Evolutionary conservation across 106 monocot species (phyloP), one percentile per base, ranked within the genome.

Genomic region (Hemerocallis citrina): DNA sequence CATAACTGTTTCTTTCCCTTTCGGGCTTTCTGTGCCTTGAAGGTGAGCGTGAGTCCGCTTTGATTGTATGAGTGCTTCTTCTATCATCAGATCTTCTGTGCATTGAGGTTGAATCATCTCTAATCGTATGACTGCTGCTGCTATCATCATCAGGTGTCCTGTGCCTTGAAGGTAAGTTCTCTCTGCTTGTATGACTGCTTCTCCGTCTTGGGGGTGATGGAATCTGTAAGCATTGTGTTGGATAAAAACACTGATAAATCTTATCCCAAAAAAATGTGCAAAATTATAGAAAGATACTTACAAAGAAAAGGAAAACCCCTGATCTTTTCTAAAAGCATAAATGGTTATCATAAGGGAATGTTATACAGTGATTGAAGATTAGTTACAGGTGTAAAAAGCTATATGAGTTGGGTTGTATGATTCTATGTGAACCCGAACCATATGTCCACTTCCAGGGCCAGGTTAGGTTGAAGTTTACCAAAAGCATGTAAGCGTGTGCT

Each of bases 161-260:
- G n/a, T n/a, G n/a, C n/a, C n/a, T n/a, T n/a, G n/a, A n/a, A n/a
- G n/a, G n/a, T n/a, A n/a, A n/a, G n/a, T n/a, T n/a, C 51, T 68
- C 81, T 20, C 34, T 44, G 20, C 64, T 49, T 0, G 10, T 46
- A 33, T 66, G 50, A 4, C 33, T n/a, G 9, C 56, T 62, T 62
- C 52, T 70, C n/a, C 72, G 24, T 57, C 80, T 65, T 1, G 89
- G 89, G n/a, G 84, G 81, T 32, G 89, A 73, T 57, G 89, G 89
- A 72, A 89, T 32, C 89, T 89, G 38, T 15, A 51, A 46, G 33
- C 28, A 67, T 21, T 14, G 29, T 16, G 47, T n/a, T n/a, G n/a
- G n/a, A n/a, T 16, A 16, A 0, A n/a, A n/a, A 13, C 5, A n/a
- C 17, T 47, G 11, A 47, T 47, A 38, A 6, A 6, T 11, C 37